Evolutionary conservation across 495 filamentous ascomycete species (phyloP), one percentile per base, ranked within the genome.

Genomic region (Ascodesmis nigricans): DNA sequence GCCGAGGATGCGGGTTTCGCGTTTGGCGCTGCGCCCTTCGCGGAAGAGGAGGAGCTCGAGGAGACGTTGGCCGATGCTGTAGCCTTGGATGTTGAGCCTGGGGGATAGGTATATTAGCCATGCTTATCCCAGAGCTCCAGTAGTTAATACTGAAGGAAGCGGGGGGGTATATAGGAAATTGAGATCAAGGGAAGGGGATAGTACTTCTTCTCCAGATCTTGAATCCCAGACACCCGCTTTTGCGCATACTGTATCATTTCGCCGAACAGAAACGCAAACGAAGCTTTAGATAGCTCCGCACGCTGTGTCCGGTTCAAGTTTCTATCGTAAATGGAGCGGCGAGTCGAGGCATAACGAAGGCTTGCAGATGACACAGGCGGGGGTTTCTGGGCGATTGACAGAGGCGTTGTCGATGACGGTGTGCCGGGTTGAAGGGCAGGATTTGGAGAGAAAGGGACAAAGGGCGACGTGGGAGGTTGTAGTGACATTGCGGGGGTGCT

Each of bases 211-310:
- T 99, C 87, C 9, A 99, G 52, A 54, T 93, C 90, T 48, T 83
- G 73, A 34, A 95, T 91, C 1, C 78, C 81, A 36, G 75, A 84
- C 35, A 91, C 83, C 42, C 76, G 61, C 46, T 73, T 70, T 52
- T 93, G 90, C 27, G 87, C 83, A 55, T 99, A 95, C 46, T 67
- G 72, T 21, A 99, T 82, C 80, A 99, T 92, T 63, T 93, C 84
- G 24, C 69, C 73, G 47, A 99, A 99, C 14, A 99, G 61, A 50
- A 87, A 93, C 21, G 87, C 90, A 55, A 99, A 93, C 54, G 76
- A 78, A 0, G 90, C 71, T 36, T 87, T 75, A 55, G 79, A 90
- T 39, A 87, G 65, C 60, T 95, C 82, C 18, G 77, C 64, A 41
- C 73, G 78, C 49, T 75, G 75, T 49, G 69, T 78, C 34, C 87